These are phyloP conservation scores for Clonostachys rhizophaga DNA, from an alignment of 2,329 filamentous ascomycete species.

Conservation along the genomic window DNA sequence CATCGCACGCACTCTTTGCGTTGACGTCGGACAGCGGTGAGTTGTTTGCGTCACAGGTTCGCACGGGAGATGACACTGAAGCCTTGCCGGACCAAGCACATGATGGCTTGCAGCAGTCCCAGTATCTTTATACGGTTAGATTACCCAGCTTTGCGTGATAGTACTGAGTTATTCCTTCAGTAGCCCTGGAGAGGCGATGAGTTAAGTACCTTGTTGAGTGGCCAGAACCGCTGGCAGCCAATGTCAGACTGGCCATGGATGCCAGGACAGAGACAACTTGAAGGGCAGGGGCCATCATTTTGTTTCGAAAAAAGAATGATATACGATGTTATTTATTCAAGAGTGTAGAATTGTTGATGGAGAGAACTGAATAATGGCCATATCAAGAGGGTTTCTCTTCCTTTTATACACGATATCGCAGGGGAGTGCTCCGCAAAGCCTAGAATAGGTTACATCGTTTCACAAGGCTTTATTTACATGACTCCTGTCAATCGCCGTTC, in stretches of 20 bases:
- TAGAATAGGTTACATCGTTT: no score
- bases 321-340: no score
- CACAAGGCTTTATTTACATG: no score
- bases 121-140: constrained; percentile 29
- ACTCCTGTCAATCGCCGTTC: no score
- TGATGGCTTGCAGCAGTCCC: constrained; percentile 70
- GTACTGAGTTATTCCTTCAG: no score
- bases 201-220: constrained; percentile 1
- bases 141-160: background rate
- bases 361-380: no score
- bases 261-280: constrained; percentile 1
- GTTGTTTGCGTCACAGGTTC: constrained; percentile 50
- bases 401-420: no score
- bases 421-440: no score
- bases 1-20: constrained; percentile 48
- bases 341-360: no score
- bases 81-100: constrained; percentile 58
- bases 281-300: background rate
- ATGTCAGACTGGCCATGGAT: background rate
- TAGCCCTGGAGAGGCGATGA: background rate
- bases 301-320: no score
- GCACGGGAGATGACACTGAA: constrained; percentile 40
- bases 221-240: constrained; percentile 1
- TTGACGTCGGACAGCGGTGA: constrained; percentile 44
- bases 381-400: no score